phyloP scores from a whole-genome alignment of 306 rosid genomes.

The Cercis canadensis region DNA sequence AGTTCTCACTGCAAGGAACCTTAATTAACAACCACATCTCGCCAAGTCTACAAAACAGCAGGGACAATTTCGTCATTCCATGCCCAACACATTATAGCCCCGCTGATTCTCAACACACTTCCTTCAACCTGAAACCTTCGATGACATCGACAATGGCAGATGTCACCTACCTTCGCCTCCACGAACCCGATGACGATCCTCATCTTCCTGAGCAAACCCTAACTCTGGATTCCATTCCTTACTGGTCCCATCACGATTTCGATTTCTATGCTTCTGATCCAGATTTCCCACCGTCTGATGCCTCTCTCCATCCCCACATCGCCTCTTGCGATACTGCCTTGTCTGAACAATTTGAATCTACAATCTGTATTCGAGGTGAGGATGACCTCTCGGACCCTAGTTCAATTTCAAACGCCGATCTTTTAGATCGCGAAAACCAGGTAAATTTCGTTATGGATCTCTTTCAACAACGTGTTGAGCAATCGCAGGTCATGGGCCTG shows the following conservation, averaged over 20 bases:
- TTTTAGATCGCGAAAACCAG: conserved; percentile 60
- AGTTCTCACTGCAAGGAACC: no score
- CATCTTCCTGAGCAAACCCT: conserved; percentile 37
- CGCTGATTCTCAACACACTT: not conserved
- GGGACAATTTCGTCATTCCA: conserved; percentile 34
- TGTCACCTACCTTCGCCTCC: conserved; percentile 44
- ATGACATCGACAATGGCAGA: conserved; percentile 53
- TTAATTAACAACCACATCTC: no score
- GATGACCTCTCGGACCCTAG: conserved; percentile 36
- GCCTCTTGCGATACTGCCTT: conserved; percentile 25
- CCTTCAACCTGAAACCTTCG: not conserved
- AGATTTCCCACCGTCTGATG: conserved; percentile 46
- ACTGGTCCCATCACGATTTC: conserved; percentile 44
- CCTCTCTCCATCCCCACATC: conserved; percentile 22
- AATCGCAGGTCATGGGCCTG: conserved; percentile 54
- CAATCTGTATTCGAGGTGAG: not conserved
- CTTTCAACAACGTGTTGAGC: conserved; percentile 88
- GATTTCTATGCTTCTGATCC: conserved; percentile 55
- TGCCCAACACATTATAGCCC: conserved; percentile 7
- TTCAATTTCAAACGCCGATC: conserved; percentile 44
- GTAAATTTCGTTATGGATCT: conserved; percentile 84
- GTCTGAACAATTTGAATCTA: conserved; percentile 34
- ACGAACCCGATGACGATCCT: conserved; percentile 52
- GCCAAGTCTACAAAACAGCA: not conserved
- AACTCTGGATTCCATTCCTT: conserved; percentile 38